Percentiles rank a stretch among this genome's conserved stretches.
Conservation (phyloP, 2,329 filamentous ascomycete genomes). For the Hypoxylon sp. region DNA sequence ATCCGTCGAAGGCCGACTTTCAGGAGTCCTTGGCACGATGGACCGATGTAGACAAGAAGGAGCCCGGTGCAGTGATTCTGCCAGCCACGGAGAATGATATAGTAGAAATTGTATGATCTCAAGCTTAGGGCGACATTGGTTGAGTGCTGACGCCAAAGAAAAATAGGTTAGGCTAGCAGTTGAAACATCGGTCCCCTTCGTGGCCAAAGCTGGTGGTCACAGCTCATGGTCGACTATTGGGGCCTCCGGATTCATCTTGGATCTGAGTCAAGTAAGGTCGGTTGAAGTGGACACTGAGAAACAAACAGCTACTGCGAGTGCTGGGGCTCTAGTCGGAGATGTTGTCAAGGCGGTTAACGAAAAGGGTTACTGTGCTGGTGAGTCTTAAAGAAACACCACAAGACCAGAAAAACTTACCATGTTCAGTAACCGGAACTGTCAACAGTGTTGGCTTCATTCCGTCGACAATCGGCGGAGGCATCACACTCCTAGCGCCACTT, state of each 20-base stretch:
- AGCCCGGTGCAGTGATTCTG: conserved; percentile 9
- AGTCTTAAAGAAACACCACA: background rate
- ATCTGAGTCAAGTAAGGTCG: conserved; percentile 14
- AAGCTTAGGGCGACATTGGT: background rate
- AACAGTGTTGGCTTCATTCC: conserved; percentile 21
- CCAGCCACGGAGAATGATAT: conserved; percentile 12
- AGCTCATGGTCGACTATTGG: conserved; percentile 26
- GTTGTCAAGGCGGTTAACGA: conserved; percentile 11
- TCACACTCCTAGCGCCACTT: conserved; percentile 15
- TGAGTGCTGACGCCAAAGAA: background rate
- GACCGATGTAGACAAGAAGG: conserved; percentile 18
- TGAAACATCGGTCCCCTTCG: conserved; percentile 12
- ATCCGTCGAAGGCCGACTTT: conserved; percentile 15
- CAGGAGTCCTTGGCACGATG: conserved; percentile 19
- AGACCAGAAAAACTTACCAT: background rate
- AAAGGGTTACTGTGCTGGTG: conserved; percentile 15
- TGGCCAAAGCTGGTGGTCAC: conserved; percentile 15
- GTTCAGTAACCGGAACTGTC: conserved; percentile 17
- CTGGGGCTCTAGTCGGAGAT: conserved; percentile 7
- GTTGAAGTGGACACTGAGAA: conserved; percentile 9
- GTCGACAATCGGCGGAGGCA: conserved; percentile 15
- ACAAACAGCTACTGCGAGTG: conserved; percentile 14
- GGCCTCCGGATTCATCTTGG: conserved; percentile 14
- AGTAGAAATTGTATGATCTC: conserved; percentile 12
- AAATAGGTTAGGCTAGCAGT: conserved; percentile 11